Base-by-base conservation (phyloP, 495 filamentous ascomycete genomes). In the Tuber aestivum region DNA sequence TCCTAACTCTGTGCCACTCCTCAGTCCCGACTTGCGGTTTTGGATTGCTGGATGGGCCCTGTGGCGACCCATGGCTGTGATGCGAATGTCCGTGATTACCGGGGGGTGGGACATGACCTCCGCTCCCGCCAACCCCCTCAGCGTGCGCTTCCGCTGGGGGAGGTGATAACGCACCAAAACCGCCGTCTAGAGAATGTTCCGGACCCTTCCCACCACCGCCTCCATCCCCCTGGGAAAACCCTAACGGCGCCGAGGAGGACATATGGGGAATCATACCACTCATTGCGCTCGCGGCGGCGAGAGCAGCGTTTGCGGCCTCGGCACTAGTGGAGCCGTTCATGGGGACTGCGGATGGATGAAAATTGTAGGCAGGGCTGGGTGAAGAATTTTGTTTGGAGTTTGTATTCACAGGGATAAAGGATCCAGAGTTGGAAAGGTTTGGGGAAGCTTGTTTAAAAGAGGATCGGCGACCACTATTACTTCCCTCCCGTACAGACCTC, bases 1-100 rank as follows among this genome's bases (percentile, higher is more conserved):
- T 95, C 79, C 95, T 90, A 76, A 97, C 90, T 84, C 95, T 95
- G 84, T 99, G 95, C 95, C 95, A 99, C 83, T 99, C 95, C 41
- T 97, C 94, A 1, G 94, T 94, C 10, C 95, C 95, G 40, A 99
- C 95, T 10, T 92, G 89, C 35, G 95, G 95, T 84, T 98, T 98
- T 44, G 81, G 75, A 48, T 83, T 76, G 45, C 76, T 73, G 61
- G 78, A 79, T 35, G 78, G 75, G 23, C 78, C 78, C n/a, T 79
- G 76, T 68, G 78, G 77, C 10, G 78, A 79, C 23, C 76, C 78
- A 61, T 75, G 81, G 37, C 75, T 76, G 40, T 77, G 80, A 65
- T 65, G 56, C 27, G 56, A 65, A 65, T 65, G 56, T 40, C 72
- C 79, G 41, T 81, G 80, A 40, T 70, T 75, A 68, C 72, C 72